These are phyloP conservation scores for Phytophthora parvispora DNA, from an alignment of 352 stramenopile species.

Conservation along the genomic window DNA sequence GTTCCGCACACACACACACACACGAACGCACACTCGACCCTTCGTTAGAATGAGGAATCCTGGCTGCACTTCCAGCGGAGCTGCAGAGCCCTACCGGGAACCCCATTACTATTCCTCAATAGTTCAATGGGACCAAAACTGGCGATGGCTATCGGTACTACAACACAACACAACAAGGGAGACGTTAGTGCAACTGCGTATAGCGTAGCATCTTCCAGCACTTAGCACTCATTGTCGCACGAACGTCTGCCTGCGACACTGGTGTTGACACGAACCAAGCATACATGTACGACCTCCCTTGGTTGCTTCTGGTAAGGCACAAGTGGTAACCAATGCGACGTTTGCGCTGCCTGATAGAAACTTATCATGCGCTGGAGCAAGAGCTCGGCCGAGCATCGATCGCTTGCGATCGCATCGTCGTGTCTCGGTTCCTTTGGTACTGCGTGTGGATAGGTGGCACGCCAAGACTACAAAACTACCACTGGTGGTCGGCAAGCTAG, in stretches of 20 bases:
- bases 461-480: too few species aligned
- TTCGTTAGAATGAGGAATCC: too few species aligned
- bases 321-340: background rate
- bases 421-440: background rate
- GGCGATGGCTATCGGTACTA: too few species aligned
- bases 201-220: background rate
- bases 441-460: background rate
- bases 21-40: too few species aligned
- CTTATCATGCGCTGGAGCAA: background rate
- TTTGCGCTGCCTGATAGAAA: background rate
- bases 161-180: too few species aligned
- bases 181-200: background rate
- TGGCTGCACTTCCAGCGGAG: too few species aligned
- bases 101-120: too few species aligned
- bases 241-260: background rate
- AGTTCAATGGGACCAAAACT: too few species aligned
- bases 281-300: background rate
- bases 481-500: background rate
- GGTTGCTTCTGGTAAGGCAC: background rate
- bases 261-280: background rate
- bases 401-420: too few species aligned
- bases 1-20: too few species aligned
- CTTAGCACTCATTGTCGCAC: background rate
- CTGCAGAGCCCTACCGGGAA: too few species aligned
- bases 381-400: background rate